Evolutionary conservation across 108 stramenopile genomes (phyloP).

Genomic region (Nannochloropsis oceanica): DNA sequence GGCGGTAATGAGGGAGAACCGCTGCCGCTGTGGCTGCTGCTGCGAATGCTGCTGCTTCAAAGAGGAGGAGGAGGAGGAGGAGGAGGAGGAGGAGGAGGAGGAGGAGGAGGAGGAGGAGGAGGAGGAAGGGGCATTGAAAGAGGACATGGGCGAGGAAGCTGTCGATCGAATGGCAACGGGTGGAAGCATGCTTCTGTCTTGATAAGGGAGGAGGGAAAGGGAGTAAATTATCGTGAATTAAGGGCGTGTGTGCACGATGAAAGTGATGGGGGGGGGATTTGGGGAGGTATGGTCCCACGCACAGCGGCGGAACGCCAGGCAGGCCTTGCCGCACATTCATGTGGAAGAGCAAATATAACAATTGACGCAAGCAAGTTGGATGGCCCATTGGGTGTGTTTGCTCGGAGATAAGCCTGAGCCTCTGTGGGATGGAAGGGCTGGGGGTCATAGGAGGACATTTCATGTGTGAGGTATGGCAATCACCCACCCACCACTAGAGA

Average conservation of each 20-base stretch:
- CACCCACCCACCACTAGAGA: no score
- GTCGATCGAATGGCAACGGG: neutral
- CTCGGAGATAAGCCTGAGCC: no score
- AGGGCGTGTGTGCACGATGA: neutral
- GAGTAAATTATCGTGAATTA: neutral
- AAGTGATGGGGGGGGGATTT: neutral
- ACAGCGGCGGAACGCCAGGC: neutral
- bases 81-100: neutral
- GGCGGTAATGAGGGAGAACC: neutral
- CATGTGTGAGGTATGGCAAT: no score
- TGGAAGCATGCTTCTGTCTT: no score
- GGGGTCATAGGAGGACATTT: no score
- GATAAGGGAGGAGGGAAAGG: neutral
- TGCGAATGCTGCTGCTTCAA: neutral
- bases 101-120: neutral
- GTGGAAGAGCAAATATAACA: no score
- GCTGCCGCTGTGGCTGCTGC: no score
- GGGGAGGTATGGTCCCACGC: neutral
- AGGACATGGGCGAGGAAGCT: neutral
- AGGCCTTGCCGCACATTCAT: no score
- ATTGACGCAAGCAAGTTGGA: no score
- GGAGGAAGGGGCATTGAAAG: neutral
- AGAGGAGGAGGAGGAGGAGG: neutral
- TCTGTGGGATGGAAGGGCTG: no score
- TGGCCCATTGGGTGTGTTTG: no score